Evolutionary conservation across 768 basidiomycete species (phyloP), one percentile per base, ranked within the genome.

Genomic region (Mycena chlorophos): DNA sequence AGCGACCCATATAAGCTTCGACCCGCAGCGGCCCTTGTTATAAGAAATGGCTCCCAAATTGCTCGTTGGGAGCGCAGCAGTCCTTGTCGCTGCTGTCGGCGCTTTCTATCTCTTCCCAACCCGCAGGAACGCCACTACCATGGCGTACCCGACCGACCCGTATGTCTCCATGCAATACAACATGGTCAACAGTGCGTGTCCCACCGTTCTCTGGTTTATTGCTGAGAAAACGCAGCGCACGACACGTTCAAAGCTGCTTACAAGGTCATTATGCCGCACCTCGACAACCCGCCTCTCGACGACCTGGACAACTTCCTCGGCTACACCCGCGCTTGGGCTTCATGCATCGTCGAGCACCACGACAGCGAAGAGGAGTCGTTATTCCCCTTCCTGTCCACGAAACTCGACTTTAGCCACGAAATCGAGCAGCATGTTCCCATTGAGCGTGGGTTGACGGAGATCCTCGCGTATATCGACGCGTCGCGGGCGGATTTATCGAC

Each of bases 241-340:
- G 54, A 68, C 8, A 63, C 68, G n/a, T 74, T 68, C 61, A 73
- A 75, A 57, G 49, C 66, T 3, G 75, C 68, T 8, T 76, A 70
- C 57, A 67, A 72, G 31, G 70, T 39, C 39, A 75, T 77, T 47
- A 26, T 73, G 22, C 58, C 65, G 3, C 66, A 65, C 51, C 71
- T 76, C 19, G 71, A 69, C 22, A 56, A 70, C 17, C 73, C 72
- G 1, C 75, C 75, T 0, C 54, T 52, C 13, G 60, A 71, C 48
- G 75, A 75, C 54, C 64, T 76, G 20, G 47, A 57, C 28, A 76
- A 76, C 60, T 76, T 76, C 52, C 60, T 78, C 8, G 73, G 74
- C 0, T 75, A 76, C 46, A 72, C 72, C 52, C 64, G 70, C 50
- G 71, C 73, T 3, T 76, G 74, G 74, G 71, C 65, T 42, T 12